phyloP scores from a whole-genome alignment of 257 asterid genomes.

The Fraxinus cuspidata region DNA sequence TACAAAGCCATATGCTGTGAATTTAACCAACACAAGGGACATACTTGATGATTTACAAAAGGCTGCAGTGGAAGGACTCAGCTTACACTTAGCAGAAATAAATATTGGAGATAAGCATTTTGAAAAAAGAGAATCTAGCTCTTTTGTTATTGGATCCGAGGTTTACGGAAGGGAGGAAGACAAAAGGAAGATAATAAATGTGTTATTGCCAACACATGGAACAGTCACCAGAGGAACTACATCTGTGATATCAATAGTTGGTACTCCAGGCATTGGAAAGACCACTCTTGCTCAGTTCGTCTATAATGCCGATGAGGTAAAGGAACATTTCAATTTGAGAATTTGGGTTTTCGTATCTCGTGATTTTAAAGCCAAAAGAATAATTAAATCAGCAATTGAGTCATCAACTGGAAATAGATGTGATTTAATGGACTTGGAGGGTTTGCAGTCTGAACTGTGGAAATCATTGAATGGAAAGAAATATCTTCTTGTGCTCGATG shows the following conservation, averaged over 20 bases:
- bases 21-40: neutral
- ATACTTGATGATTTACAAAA: constrained; percentile 20
- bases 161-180: constrained; percentile 27
- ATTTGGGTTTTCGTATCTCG: constrained; percentile 29
- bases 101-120: neutral
- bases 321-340: constrained; percentile 23
- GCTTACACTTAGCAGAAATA: constrained; percentile 21
- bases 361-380: constrained; percentile 22
- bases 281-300: constrained; percentile 31
- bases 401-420: constrained; percentile 26
- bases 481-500: constrained; percentile 37
- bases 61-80: constrained; percentile 26
- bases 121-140: constrained; percentile 27
- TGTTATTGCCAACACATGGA: constrained; percentile 9
- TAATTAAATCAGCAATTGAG: constrained; percentile 25
- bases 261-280: constrained; percentile 33
- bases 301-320: constrained; percentile 32
- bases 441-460: constrained; percentile 20
- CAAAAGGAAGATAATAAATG: constrained; percentile 15
- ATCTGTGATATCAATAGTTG: constrained; percentile 27
- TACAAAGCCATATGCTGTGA: neutral
- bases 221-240: neutral
- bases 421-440: constrained; percentile 29
- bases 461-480: constrained; percentile 23
- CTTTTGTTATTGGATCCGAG: constrained; percentile 24